Conservation (phyloP, 768 basidiomycete genomes). For the Cystofilobasidium capitatum region DNA sequence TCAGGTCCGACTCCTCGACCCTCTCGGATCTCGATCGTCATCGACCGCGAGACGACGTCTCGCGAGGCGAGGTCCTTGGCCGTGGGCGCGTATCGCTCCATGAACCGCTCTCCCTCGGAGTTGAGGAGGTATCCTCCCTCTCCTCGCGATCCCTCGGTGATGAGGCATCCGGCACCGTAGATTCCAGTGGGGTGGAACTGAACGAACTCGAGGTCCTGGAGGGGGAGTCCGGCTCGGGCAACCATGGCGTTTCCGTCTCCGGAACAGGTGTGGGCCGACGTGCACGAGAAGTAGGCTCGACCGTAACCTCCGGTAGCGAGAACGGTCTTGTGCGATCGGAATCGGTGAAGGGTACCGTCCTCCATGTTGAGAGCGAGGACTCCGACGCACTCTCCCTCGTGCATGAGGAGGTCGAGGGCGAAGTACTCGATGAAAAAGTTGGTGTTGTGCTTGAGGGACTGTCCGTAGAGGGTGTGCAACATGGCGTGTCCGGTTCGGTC, state of each 20-base stretch:
- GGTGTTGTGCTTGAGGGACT: slow-evolving; percentile 96
- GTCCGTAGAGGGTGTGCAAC: slow-evolving; percentile 96
- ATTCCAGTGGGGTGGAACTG: slow-evolving; percentile 99
- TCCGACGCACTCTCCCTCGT: slow-evolving; percentile 93
- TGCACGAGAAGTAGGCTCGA: slow-evolving; percentile 48
- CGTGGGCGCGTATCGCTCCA: slow-evolving; percentile 99
- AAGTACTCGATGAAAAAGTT: slow-evolving; percentile 99
- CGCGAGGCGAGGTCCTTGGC: slow-evolving; percentile 99
- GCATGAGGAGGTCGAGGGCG: slow-evolving; percentile 96
- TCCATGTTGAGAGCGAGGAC: slow-evolving; percentile 99
- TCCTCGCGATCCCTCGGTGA: slow-evolving; percentile 97
- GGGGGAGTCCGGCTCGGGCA: slow-evolving; percentile 83
- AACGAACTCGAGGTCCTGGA: slow-evolving; percentile 98
- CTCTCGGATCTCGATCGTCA: slow-evolving; percentile 98
- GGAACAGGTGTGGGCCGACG: slow-evolving; percentile 96
- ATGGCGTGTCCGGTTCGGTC: slow-evolving; percentile 98
- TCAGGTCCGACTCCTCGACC: slow-evolving; percentile 98
- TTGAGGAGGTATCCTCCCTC: slow-evolving; percentile 98
- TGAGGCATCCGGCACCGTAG: slow-evolving; percentile 96
- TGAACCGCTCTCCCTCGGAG: slow-evolving; percentile 97
- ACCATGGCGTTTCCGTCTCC: slow-evolving; percentile 99
- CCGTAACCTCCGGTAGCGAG: slow-evolving; percentile 78
- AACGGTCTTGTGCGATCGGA: slow-evolving; percentile 96
- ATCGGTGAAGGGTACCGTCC: slow-evolving; percentile 96
- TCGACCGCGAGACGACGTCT: slow-evolving; percentile 97